Evolutionary conservation across 2,329 filamentous ascomycete species (phyloP), one percentile per base, ranked within the genome.

Genomic region (Alternaria gaisen): DNA sequence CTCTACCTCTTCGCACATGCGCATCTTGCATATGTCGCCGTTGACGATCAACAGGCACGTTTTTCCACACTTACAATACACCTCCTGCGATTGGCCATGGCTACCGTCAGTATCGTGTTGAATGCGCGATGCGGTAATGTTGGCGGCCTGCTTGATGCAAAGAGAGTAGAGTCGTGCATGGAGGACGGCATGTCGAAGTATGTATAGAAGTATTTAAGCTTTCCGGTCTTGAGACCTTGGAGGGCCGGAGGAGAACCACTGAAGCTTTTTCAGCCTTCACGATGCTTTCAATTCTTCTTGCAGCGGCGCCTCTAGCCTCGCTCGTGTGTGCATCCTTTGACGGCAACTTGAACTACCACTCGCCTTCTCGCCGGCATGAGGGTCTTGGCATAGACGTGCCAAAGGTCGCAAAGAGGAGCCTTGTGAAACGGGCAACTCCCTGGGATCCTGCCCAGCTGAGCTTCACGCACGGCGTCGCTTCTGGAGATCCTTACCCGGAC

Each of bases 281-380:
- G n/a, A 71, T 73, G 70, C 44, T 34, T 10, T 48, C 56, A 24
- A 53, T 61, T n/a, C 50, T 70, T 26, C 53, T 71, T n/a, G 57
- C 61, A 28, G 61, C 60, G 4, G 44, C 63, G 10, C 67, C 60
- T 40, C 28, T 75, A 4, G 61, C 58, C 26, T 61, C 67, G 16
- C 52, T 64, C 26, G 66, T 59, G 2, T 56, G 56, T 24, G 72
- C 71, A 48, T 67, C 60, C 36, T 76, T 65, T 10, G 68, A 73
- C 28, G 60, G 59, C 12, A 91, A 91, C 72, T 72, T 91, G 57
- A 91, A 91, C 77, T 91, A 90, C 74, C 80, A 83, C 46, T 88
- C 86, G 68, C 88, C 89, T 14, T 91, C 89, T 1, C 81, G 84
- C 32, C 83, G 88, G 38, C 89, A 91, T 67, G 81, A 84, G 3